These are phyloP conservation scores for Fomes fomentarius DNA, from an alignment of 1,284 basidiomycete species.

Conservation along the genomic window DNA sequence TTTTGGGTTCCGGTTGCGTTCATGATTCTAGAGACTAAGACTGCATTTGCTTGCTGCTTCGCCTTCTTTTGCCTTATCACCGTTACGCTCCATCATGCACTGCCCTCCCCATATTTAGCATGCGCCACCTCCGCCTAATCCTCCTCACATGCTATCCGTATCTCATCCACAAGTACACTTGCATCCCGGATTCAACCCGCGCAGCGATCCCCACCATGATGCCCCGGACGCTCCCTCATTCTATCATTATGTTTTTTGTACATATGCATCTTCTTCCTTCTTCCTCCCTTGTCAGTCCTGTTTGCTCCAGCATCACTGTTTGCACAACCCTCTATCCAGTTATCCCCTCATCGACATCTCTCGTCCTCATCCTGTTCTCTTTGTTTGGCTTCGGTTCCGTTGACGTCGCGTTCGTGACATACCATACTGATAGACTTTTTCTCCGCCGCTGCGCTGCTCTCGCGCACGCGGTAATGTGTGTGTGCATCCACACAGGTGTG, in stretches of 20 bases:
- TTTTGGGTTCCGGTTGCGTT: not conserved
- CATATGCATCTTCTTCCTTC: constrained; percentile 4
- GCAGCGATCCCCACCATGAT: not conserved
- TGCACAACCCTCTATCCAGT: not conserved
- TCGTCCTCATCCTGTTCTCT: not conserved
- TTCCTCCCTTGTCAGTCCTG: too few species aligned
- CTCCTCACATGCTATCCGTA: not conserved
- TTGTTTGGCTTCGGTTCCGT: too few species aligned
- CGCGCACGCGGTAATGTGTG: too few species aligned
- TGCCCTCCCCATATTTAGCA: not conserved
- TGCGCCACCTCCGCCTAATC: constrained; percentile 15
- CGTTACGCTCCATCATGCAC: not conserved
- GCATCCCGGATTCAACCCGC: too few species aligned
- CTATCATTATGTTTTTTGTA: constrained; percentile 5
- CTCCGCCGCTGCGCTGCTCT: too few species aligned
- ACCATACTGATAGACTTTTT: not conserved
- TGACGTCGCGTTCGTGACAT: not conserved
- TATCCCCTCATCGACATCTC: not conserved
- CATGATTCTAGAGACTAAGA: constrained; percentile 17
- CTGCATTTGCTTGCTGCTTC: constrained; percentile 9
- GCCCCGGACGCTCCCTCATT: not conserved
- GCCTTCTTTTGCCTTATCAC: not conserved
- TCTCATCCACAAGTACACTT: not conserved
- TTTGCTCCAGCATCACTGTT: too few species aligned
- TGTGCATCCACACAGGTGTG: not conserved